Evolutionary conservation across 179 eudicot species (phyloP).

Genomic region (Pouteria campechiana): DNA sequence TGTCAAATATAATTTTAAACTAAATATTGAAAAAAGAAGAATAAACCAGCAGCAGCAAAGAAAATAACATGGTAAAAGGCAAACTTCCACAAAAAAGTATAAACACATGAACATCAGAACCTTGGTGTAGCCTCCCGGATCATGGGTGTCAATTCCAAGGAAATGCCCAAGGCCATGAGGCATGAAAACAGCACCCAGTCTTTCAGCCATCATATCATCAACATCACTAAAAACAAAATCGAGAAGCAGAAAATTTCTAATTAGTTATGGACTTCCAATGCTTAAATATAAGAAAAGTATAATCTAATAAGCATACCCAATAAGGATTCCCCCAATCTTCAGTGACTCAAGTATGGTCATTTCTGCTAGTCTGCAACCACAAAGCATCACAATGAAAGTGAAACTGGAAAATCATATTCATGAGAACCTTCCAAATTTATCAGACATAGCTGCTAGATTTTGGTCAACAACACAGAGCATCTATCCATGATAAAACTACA

Average conservation of each 20-base stretch:
- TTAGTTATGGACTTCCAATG: neutral
- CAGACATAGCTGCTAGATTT: too few species aligned
- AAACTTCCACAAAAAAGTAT: too few species aligned
- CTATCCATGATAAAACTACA: too few species aligned
- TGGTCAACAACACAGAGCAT: too few species aligned
- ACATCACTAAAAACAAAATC: slow-evolving; percentile 38
- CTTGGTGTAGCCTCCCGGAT: slow-evolving; percentile 95
- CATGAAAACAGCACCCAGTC: slow-evolving; percentile 92
- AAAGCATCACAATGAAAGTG: neutral
- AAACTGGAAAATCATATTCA: slow-evolving; percentile 1
- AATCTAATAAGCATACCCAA: slow-evolving; percentile 34
- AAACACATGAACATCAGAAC: slow-evolving; percentile 23
- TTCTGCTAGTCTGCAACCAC: slow-evolving; percentile 66
- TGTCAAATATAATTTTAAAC: neutral
- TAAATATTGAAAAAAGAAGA: too few species aligned
- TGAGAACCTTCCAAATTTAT: too few species aligned
- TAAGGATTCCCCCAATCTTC: slow-evolving; percentile 56
- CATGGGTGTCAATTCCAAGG: slow-evolving; percentile 97
- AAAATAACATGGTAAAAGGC: neutral
- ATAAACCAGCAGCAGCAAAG: neutral
- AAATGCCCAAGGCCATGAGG: slow-evolving; percentile 99
- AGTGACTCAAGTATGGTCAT: slow-evolving; percentile 51
- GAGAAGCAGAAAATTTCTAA: slow-evolving; percentile 2
- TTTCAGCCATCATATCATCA: slow-evolving; percentile 73
- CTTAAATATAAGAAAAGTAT: slow-evolving; percentile 2